Evolutionary conservation across 2,329 filamentous ascomycete species (phyloP).

Genomic region (Dactylellina leptospora): DNA sequence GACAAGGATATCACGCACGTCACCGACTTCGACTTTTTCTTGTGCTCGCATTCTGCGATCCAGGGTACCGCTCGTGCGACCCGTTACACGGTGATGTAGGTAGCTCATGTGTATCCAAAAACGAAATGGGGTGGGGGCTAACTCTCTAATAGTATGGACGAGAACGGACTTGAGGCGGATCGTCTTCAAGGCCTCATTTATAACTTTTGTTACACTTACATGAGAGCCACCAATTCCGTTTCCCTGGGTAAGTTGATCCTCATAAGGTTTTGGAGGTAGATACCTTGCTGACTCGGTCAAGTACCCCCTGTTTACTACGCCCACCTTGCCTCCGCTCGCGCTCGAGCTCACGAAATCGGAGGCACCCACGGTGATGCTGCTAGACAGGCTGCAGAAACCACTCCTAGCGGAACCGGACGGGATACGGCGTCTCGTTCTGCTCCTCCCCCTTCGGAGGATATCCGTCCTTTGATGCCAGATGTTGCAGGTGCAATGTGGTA

Average conservation of each 20-base stretch:
- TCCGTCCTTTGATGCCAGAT: constrained; percentile 26
- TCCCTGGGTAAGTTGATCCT: constrained; percentile 72
- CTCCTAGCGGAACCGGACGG: constrained; percentile 30
- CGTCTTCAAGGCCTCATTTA: constrained; percentile 89
- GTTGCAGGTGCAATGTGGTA: constrained; percentile 45
- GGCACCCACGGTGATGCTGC: constrained; percentile 58
- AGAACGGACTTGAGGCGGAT: constrained; percentile 73
- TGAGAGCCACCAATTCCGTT: constrained; percentile 88
- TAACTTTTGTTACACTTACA: constrained; percentile 92
- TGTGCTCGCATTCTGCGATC: constrained; percentile 78
- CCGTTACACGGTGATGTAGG: constrained; percentile 81
- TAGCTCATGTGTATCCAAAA: not conserved
- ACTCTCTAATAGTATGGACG: constrained; percentile 67
- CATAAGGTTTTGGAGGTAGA: not conserved
- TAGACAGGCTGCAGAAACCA: constrained; percentile 17
- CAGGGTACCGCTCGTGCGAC: constrained; percentile 93
- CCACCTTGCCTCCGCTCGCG: constrained; percentile 84
- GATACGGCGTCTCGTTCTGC: not conserved
- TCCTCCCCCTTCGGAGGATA: constrained; percentile 14
- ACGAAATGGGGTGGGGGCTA: too few relatives aligned
- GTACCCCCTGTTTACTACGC: constrained; percentile 93
- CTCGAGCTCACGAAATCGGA: constrained; percentile 73
- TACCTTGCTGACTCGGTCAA: constrained; percentile 52
- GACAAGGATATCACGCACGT: constrained; percentile 91
- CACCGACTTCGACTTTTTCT: constrained; percentile 86